Evolutionary conservation across 108 stramenopile genomes (phyloP), one percentile per base, ranked within the genome.

Genomic region (Nitzschia palea): DNA sequence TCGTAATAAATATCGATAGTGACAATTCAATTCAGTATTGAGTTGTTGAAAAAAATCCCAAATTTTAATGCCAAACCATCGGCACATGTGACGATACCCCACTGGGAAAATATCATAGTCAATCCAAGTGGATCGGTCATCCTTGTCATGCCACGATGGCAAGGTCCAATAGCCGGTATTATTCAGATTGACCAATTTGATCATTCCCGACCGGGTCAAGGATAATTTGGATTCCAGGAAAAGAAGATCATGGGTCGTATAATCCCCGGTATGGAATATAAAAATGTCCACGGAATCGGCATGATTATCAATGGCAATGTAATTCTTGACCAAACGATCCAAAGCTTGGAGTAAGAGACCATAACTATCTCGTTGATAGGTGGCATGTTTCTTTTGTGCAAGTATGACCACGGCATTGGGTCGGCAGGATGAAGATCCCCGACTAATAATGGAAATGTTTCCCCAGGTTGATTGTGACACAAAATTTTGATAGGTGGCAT

Each of bases 51-150:
- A 74, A 34, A 77, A 86, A 2, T 74, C 55, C 85, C 86, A 91
- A 12, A 91, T 71, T 12, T 73, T 62, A 48, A 87, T 74, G 0
- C 81, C 84, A 71, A 74, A 91, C 76, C 81, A 88, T 42, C 80
- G 84, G 69, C 85, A 86, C 90, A 87, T 91, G 42, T 77, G 76
- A 20, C 86, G 67, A 43, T 79, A 79, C 1, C 78, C 78, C 30
- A 73, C 78, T 12, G 72, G 68, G 48, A 79, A 79, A 23, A 74
- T 44, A 26, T 73, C 72, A n/a, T 32, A 62, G 26, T 48, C 70
- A 55, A 68, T 58, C 78, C 78, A 79, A 15, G 44, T n/a, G 0
- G 32, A 5, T n/a, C 67, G 78, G 37, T 79, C 42, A 26, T 79
- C 78, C 0, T 60, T 59, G 15, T 6, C 17, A 45, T 79, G 67